Percentiles rank a stretch among this genome's conserved stretches.
Conservation (phyloP, 306 rosid genomes). For the Vigna angularis region DNA sequence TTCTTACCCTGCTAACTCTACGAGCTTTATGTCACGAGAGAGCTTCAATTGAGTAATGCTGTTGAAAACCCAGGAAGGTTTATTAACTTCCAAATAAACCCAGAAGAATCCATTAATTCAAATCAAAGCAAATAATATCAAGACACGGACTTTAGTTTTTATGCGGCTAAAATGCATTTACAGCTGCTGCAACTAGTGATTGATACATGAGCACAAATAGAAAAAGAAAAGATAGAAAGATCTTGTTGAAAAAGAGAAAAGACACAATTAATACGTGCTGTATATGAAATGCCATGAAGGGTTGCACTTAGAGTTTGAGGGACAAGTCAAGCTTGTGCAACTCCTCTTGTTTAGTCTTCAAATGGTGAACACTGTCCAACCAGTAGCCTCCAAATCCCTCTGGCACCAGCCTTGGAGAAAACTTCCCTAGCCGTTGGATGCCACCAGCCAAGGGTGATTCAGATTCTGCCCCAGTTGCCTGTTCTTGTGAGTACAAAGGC, state of each 20-base stretch:
- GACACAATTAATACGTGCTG: constrained; percentile 13
- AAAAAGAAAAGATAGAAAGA: neutral
- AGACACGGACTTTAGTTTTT: constrained; percentile 4
- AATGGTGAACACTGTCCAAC: constrained; percentile 51
- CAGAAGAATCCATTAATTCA: constrained; percentile 37
- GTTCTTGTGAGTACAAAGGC: constrained; percentile 55
- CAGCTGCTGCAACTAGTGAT: constrained; percentile 44
- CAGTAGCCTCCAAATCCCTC: constrained; percentile 59
- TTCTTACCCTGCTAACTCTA: neutral
- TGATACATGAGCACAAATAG: constrained; percentile 31
- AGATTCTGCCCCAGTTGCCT: constrained; percentile 44
- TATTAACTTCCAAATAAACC: constrained; percentile 28
- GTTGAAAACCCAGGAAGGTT: constrained; percentile 8
- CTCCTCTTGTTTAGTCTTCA: constrained; percentile 70
- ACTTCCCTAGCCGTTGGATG: constrained; percentile 51
- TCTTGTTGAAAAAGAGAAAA: constrained; percentile 1
- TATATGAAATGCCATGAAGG: neutral
- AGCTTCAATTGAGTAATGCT: constrained; percentile 7
- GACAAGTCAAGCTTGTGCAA: constrained; percentile 90
- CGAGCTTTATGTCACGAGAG: neutral
- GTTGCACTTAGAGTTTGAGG: constrained; percentile 73
- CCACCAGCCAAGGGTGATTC: constrained; percentile 49
- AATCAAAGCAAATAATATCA: constrained; percentile 24
- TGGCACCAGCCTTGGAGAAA: constrained; percentile 41
- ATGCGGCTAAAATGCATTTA: constrained; percentile 50